phyloP scores from a whole-genome alignment of 495 filamentous ascomycete genomes.

The Ascobolus immersus region DNA sequence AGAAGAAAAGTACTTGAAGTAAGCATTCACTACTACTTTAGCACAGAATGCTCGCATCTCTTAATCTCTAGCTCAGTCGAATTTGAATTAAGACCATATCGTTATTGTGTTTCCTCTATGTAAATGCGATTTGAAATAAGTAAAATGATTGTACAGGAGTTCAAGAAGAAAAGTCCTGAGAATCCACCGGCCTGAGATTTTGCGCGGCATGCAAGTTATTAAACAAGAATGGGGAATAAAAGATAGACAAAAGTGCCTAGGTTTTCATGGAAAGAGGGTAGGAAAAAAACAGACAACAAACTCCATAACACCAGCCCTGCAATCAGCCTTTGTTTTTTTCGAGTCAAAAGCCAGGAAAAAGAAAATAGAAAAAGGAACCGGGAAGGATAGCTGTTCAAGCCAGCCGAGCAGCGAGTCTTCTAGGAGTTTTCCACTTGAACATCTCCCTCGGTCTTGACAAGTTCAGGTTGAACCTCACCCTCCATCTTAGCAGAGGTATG shows the following conservation, averaged over 20 bases:
- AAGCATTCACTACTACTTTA: too few species aligned
- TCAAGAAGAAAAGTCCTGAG: not conserved
- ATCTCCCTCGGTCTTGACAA: not conserved
- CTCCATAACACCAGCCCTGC: not conserved
- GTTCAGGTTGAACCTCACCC: conserved; percentile 6
- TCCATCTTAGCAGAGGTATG: conserved; percentile 52
- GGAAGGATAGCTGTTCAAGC: not conserved
- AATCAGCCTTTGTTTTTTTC: too few species aligned
- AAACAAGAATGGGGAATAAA: not conserved
- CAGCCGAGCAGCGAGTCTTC: not conserved
- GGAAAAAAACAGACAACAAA: not conserved
- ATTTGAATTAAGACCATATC: too few species aligned
- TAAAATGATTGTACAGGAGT: not conserved
- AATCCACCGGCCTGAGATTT: not conserved
- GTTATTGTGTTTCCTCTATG: too few species aligned
- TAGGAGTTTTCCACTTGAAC: not conserved
- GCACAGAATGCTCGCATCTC: too few species aligned
- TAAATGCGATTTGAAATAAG: not conserved
- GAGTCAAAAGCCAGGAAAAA: not conserved
- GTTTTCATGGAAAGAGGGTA: not conserved
- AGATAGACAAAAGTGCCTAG: not conserved
- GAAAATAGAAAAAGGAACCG: not conserved
- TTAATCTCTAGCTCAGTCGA: too few species aligned
- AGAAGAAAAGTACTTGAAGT: too few species aligned
- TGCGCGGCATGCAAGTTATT: not conserved